Evolutionary conservation across 2,329 filamentous ascomycete species (phyloP).

Genomic region (Xylaria sp.): DNA sequence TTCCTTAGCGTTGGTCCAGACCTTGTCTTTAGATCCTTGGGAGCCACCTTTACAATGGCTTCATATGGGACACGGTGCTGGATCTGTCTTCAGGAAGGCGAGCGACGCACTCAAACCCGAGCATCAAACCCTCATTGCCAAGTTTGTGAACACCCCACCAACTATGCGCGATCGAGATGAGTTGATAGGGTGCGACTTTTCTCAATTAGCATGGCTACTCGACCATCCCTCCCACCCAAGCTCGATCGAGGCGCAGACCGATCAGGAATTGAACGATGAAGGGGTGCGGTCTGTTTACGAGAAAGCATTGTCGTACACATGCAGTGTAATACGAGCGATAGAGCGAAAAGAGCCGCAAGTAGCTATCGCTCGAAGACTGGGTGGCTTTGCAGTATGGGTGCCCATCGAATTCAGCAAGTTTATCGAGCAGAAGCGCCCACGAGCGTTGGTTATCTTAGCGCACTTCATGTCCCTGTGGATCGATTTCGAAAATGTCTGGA

Average conservation of each 20-base stretch:
- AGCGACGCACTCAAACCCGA: slow-evolving; percentile 38
- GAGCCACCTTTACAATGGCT: slow-evolving; percentile 54
- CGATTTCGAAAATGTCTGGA: slow-evolving; percentile 51
- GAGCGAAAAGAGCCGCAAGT: slow-evolving; percentile 47
- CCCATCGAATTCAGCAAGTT: slow-evolving; percentile 51
- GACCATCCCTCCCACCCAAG: slow-evolving; percentile 47
- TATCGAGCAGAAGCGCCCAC: slow-evolving; percentile 51
- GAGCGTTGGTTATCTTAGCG: slow-evolving; percentile 53
- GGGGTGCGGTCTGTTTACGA: slow-evolving; percentile 47
- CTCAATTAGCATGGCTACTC: slow-evolving; percentile 51
- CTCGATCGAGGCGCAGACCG: slow-evolving; percentile 42
- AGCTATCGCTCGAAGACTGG: slow-evolving; percentile 51
- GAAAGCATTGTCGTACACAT: slow-evolving; percentile 51
- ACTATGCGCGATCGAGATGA: slow-evolving; percentile 47
- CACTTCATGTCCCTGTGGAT: slow-evolving; percentile 55
- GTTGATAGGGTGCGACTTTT: slow-evolving; percentile 49
- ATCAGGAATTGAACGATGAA: slow-evolving; percentile 49
- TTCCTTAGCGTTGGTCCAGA: slow-evolving; percentile 54
- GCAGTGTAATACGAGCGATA: slow-evolving; percentile 48
- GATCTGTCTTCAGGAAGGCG: slow-evolving; percentile 49
- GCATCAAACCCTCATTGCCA: slow-evolving; percentile 42
- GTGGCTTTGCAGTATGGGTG: slow-evolving; percentile 52
- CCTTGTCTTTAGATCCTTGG: slow-evolving; percentile 51
- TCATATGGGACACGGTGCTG: slow-evolving; percentile 52
- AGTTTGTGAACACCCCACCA: slow-evolving; percentile 48